phyloP scores from a whole-genome alignment of 257 asterid genomes.

The Dorcoceras hygrometricum region DNA sequence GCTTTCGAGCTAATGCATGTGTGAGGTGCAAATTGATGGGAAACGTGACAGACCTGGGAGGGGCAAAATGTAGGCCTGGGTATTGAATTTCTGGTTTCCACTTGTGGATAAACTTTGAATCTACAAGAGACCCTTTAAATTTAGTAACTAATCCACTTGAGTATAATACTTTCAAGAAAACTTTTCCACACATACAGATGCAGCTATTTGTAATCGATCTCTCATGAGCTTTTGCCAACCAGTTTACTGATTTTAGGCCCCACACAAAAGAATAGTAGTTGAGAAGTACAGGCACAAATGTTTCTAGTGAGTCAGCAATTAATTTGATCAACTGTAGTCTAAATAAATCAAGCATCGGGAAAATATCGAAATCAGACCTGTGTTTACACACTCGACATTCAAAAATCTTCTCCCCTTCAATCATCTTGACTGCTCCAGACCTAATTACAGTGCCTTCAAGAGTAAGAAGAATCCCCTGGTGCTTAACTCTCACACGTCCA shows the following conservation, averaged over 20 bases:
- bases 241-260: slow-evolving; percentile 5
- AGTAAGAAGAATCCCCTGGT: slow-evolving; percentile 88
- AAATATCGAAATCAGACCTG: slow-evolving; percentile 51
- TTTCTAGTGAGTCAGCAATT: slow-evolving; percentile 4
- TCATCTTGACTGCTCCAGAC: slow-evolving; percentile 95
- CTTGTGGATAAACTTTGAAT: slow-evolving; percentile 90
- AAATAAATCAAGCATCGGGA: slow-evolving; percentile 17
- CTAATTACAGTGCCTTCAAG: slow-evolving; percentile 94
- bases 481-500: slow-evolving; percentile 89
- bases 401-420: slow-evolving; percentile 85
- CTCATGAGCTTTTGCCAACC: slow-evolving; percentile 3
- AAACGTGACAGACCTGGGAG: slow-evolving; percentile 62
- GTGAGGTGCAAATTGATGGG: slow-evolving; percentile 12
- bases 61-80: slow-evolving; percentile 81
- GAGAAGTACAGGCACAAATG: slow-evolving; percentile 13
- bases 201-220: background rate
- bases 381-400: slow-evolving; percentile 85
- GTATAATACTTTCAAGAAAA: slow-evolving; percentile 17
- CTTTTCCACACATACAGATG: slow-evolving; percentile 9
- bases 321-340: slow-evolving; percentile 8
- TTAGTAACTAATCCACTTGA: slow-evolving; percentile 24
- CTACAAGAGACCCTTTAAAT: slow-evolving; percentile 37
- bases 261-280: background rate
- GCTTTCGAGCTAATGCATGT: background rate
- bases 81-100: slow-evolving; percentile 74